Conservation (phyloP, 495 filamentous ascomycete genomes). For the Xanthoparmelia taractica region DNA sequence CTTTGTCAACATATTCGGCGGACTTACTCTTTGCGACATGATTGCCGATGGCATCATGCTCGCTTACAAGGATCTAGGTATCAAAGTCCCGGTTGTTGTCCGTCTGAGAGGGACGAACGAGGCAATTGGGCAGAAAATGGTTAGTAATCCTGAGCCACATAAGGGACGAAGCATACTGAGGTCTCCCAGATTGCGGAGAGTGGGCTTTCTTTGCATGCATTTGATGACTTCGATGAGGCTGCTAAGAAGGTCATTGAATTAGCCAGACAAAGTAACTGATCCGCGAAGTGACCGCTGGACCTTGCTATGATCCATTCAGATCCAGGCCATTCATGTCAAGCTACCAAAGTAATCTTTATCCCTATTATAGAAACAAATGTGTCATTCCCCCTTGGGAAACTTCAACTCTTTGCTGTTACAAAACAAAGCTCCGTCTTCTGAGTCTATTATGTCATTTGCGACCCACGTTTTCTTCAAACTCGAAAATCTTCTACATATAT, state of each 20-base stretch:
- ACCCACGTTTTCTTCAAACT: neutral
- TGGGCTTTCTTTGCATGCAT: slow-evolving; percentile 63
- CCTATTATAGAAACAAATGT: no score
- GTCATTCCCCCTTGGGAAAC: neutral
- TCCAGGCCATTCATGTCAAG: neutral
- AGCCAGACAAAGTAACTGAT: slow-evolving; percentile 29
- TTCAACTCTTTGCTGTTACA: neutral
- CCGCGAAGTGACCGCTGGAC: neutral
- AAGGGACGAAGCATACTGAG: neutral
- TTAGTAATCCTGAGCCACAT: slow-evolving; percentile 29
- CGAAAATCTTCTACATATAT: neutral
- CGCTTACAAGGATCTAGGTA: slow-evolving; percentile 64
- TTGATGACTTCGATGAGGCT: slow-evolving; percentile 76
- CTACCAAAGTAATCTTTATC: neutral
- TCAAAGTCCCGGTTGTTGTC: slow-evolving; percentile 72
- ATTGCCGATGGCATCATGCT: slow-evolving; percentile 76
- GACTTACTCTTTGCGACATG: slow-evolving; percentile 78
- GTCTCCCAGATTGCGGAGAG: slow-evolving; percentile 56
- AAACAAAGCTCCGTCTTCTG: neutral
- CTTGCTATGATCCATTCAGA: neutral
- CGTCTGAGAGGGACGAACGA: slow-evolving; percentile 80
- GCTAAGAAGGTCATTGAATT: slow-evolving; percentile 66
- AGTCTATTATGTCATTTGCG: neutral
- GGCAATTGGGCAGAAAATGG: slow-evolving; percentile 63
- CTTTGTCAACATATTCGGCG: slow-evolving; percentile 90